Base-by-base conservation (phyloP, 116 monocot genomes). In the Posidonia oceanica region DNA sequence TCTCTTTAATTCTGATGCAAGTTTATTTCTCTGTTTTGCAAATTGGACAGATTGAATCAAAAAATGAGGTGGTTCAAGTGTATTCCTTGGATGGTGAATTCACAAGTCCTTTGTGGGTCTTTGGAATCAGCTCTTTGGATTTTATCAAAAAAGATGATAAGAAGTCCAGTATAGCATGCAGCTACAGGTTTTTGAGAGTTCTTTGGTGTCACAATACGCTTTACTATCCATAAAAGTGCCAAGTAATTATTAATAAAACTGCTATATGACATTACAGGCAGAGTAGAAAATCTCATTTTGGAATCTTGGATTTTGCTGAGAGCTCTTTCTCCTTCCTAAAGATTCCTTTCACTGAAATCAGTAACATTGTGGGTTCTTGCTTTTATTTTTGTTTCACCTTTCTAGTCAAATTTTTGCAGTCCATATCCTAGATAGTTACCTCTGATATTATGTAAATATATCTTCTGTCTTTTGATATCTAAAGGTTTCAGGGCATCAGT, bases 71-170 rank as follows among this genome's bases (percentile, higher is more conserved):
- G 37, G 77, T 80, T 0, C 53, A 80, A n/a, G 57, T 98, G 42
- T 98, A 92, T 77, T 75, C 82, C 38, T 68, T 98, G 69, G 75
- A 89, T 79, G 97, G 89, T 69, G 97, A 98, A 74, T 98, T 98
- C 68, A 81, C 97, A 81, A 84, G 83, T 63, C 97, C 97, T 38
- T 36, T 84, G 0, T 98, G 97, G 97, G 82, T 85, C 77, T 93
- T 98, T 78, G 97, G 97, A 63, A 84, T 87, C 65, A 89, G 70
- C 66, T 89, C 89, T 52, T 98, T 87, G 78, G 97, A 90, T 81
- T 98, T 98, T 69, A 62, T 92, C 68, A 37, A 69, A 13, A 83
- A 71, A 16, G 71, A 69, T 72, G 72, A 62, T 38, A 64, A 79
- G 36, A 78, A 71, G 64, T 20, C 77, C 66, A 69, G 54, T 14